Evolutionary conservation across 768 basidiomycete genomes (phyloP).

Genomic region (Sarcomyxa edulis): DNA sequence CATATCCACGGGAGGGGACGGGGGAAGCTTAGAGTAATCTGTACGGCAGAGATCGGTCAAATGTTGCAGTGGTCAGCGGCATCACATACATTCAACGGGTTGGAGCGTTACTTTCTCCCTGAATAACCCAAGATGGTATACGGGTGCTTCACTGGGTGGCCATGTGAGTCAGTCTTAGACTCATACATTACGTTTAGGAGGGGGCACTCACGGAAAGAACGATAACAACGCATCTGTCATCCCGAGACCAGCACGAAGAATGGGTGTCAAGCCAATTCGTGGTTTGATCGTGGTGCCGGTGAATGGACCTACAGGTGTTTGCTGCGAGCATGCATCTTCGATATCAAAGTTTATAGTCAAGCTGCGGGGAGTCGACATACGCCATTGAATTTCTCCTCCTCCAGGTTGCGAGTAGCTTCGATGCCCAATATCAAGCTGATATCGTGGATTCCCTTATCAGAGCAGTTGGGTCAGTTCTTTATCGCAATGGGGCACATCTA

Average conservation of each 20-base stretch:
- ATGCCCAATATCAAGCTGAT: conserved; percentile 79
- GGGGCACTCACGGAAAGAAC: conserved; percentile 7
- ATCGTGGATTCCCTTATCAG: conserved; percentile 58
- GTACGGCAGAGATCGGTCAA: not conserved
- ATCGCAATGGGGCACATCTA: no score
- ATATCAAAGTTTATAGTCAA: no score
- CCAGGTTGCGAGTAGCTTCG: conserved; percentile 70
- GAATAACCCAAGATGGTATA: conserved; percentile 89
- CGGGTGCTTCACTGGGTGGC: conserved; percentile 67
- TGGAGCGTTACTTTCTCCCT: conserved; percentile 84
- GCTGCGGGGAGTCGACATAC: conserved; percentile 29
- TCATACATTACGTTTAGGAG: no score
- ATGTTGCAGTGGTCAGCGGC: not conserved
- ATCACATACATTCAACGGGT: conserved; percentile 77
- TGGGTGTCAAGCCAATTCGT: conserved; percentile 82
- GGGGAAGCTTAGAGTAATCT: conserved; percentile 92
- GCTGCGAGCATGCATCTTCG: conserved; percentile 32
- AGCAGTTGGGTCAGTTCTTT: no score
- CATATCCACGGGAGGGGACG: conserved; percentile 67
- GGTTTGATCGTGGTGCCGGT: conserved; percentile 72
- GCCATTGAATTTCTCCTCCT: conserved; percentile 56
- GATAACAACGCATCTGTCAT: conserved; percentile 81
- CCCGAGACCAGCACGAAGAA: conserved; percentile 88
- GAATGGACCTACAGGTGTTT: conserved; percentile 78
- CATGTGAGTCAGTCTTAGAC: no score